phyloP scores from a whole-genome alignment of 1,284 basidiomycete species.

The Ustilago nuda region DNA sequence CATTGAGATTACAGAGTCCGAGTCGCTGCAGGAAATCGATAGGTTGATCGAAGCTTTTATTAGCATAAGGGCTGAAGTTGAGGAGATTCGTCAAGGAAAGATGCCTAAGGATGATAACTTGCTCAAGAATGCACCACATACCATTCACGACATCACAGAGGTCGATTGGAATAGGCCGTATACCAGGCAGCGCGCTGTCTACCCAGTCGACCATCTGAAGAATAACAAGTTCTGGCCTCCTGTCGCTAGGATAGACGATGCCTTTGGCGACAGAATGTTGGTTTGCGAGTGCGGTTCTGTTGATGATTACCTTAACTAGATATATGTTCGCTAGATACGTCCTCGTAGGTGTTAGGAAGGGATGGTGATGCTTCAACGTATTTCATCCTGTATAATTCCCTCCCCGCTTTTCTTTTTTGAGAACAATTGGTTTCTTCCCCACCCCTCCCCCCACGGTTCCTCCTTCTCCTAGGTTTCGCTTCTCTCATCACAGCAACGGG shows the following conservation, averaged over 20 bases:
- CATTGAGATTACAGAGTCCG: constrained; percentile 68
- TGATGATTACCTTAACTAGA: constrained; percentile 48
- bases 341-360: not conserved
- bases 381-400: not conserved
- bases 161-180: constrained; percentile 80
- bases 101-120: constrained; percentile 77
- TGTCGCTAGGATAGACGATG: constrained; percentile 63
- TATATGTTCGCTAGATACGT: not conserved
- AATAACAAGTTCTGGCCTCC: constrained; percentile 67
- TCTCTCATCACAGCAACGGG: constrained; percentile 14
- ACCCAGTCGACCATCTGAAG: constrained; percentile 56
- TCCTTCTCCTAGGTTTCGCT: not conserved
- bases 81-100: constrained; percentile 85
- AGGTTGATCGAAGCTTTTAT: constrained; percentile 98
- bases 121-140: constrained; percentile 93
- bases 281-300: constrained; percentile 63
- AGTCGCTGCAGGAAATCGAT: constrained; percentile 64
- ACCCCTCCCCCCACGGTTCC: not conserved
- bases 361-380: constrained; percentile 14
- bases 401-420: not conserved
- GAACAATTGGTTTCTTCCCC: not conserved
- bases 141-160: constrained; percentile 80
- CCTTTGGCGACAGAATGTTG: constrained; percentile 57
- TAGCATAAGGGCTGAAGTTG: constrained; percentile 88
- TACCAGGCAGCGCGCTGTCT: constrained; percentile 58